Evolutionary conservation across 2,329 filamentous ascomycete genomes (phyloP).

Genomic region (Emericellopsis cladophorae): DNA sequence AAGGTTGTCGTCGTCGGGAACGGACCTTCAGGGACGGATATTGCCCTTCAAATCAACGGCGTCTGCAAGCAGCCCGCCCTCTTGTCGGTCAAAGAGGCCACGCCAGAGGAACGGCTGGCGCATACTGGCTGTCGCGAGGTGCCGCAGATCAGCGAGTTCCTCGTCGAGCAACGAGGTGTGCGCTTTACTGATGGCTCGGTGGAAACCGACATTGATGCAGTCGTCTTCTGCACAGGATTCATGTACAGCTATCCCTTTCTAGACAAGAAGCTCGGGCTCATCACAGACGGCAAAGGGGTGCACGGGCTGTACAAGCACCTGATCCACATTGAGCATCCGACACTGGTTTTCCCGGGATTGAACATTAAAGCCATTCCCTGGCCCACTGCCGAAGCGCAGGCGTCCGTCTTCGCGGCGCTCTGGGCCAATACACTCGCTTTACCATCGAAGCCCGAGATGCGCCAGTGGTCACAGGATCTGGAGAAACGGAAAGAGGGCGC

Average conservation of each 20-base stretch:
- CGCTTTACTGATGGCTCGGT: slow-evolving; percentile 53
- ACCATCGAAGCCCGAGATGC: slow-evolving; percentile 53
- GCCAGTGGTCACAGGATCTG: slow-evolving; percentile 51
- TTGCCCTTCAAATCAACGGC: slow-evolving; percentile 60
- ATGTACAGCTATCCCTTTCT: slow-evolving; percentile 75
- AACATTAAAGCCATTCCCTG: slow-evolving; percentile 85
- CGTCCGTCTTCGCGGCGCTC: slow-evolving; percentile 61
- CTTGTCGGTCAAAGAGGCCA: slow-evolving; percentile 45
- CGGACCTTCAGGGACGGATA: slow-evolving; percentile 73
- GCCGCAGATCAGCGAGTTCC: slow-evolving; percentile 45
- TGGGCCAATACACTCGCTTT: slow-evolving; percentile 61
- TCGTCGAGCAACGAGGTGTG: slow-evolving; percentile 42
- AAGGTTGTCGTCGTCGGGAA: slow-evolving; percentile 80
- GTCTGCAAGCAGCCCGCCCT: slow-evolving; percentile 49
- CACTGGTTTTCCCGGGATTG: slow-evolving; percentile 63
- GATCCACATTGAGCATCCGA: slow-evolving; percentile 64
- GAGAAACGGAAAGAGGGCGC: slow-evolving; percentile 29
- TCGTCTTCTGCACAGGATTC: slow-evolving; percentile 86
- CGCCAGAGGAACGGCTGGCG: slow-evolving; percentile 27
- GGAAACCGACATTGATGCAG: slow-evolving; percentile 56
- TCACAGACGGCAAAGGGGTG: slow-evolving; percentile 58
- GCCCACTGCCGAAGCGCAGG: slow-evolving; percentile 66
- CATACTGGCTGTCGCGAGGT: slow-evolving; percentile 37
- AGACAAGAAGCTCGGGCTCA: slow-evolving; percentile 32
- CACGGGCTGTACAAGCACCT: slow-evolving; percentile 68